A percentile compares a stretch with the other conserved stretches of the same genome.
These are phyloP conservation scores for Candida smagusa DNA, from an alignment of 1,139 yeast species.

Conservation along the genomic window DNA sequence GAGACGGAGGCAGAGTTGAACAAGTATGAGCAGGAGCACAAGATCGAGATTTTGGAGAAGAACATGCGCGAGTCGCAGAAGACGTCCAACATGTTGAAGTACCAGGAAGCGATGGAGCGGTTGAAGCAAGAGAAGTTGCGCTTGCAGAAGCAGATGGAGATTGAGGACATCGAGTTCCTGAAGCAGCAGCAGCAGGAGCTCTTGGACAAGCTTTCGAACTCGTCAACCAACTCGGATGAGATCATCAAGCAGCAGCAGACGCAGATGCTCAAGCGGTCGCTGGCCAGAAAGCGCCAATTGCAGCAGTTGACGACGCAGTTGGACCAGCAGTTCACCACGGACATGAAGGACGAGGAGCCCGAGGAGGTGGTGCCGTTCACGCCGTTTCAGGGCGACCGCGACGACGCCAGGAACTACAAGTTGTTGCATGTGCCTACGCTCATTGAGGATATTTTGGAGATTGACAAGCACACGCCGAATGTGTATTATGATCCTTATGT, in stretches of 20 bases:
- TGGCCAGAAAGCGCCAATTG: slow-evolving; percentile 63
- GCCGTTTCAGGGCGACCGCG: slow-evolving; percentile 90
- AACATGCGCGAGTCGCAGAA: slow-evolving; percentile 62
- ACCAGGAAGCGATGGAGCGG: slow-evolving; percentile 53
- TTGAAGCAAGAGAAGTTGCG: slow-evolving; percentile 58
- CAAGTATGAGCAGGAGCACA: slow-evolving; percentile 74
- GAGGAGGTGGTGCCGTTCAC: slow-evolving; percentile 66
- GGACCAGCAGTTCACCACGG: slow-evolving; percentile 37
- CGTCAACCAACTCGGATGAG: slow-evolving; percentile 52
- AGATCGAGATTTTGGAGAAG: slow-evolving; percentile 65
- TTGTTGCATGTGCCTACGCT: slow-evolving; percentile 25
- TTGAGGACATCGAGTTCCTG: slow-evolving; percentile 59
- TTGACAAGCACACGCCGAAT: slow-evolving; percentile 50
- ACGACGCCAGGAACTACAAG: slow-evolving; percentile 38
- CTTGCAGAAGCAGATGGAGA: slow-evolving; percentile 65
- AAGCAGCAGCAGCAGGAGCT: slow-evolving; percentile 65
- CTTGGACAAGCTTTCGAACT: slow-evolving; percentile 62
- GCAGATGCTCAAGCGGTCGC: slow-evolving; percentile 55
- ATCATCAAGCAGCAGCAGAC: slow-evolving; percentile 39
- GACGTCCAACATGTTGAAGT: slow-evolving; percentile 64
- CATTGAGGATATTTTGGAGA: slow-evolving; percentile 37
- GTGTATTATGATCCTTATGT: slow-evolving; percentile 47
- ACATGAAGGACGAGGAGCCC: slow-evolving; percentile 22
- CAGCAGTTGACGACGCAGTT: slow-evolving; percentile 57
- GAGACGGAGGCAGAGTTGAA: slow-evolving; percentile 66